Evolutionary conservation across 2,329 filamentous ascomycete genomes (phyloP).

Genomic region (Rhynchosporium secalis): DNA sequence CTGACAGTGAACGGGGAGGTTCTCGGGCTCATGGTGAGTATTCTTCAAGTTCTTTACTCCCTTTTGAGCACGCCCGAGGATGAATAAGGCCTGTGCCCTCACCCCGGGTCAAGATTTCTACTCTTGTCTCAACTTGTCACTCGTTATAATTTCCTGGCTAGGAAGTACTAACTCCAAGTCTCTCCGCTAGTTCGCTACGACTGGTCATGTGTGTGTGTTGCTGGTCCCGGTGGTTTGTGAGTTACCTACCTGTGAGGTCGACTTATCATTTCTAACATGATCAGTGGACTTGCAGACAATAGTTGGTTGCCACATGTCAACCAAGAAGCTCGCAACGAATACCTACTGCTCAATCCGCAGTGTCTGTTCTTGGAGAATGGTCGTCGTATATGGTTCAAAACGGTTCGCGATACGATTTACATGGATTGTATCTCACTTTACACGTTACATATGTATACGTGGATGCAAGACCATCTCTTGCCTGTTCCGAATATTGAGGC

Average conservation of each 20-base stretch:
- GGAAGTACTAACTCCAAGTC: too few relatives aligned
- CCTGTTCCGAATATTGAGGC: neutral
- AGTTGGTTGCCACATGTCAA: neutral
- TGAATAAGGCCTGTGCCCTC: too few relatives aligned
- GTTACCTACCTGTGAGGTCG: neutral
- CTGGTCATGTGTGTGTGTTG: neutral
- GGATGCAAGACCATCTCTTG: neutral
- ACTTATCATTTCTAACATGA: neutral
- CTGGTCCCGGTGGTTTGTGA: neutral
- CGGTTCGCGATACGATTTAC: neutral
- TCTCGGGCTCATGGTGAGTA: neutral
- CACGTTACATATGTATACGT: neutral
- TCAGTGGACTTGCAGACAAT: neutral
- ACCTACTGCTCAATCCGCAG: neutral
- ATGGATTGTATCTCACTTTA: neutral
- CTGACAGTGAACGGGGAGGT: neutral
- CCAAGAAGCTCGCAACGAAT: neutral
- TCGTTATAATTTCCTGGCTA: too few relatives aligned
- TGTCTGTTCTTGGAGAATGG: neutral
- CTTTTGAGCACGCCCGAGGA: too few relatives aligned
- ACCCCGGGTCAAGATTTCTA: too few relatives aligned
- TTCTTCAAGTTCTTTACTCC: too few relatives aligned
- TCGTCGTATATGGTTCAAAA: neutral
- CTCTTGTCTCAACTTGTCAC: too few relatives aligned
- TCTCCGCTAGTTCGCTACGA: neutral